Base-by-base conservation (phyloP, 257 asterid genomes). In the Leonotis leonurus region DNA sequence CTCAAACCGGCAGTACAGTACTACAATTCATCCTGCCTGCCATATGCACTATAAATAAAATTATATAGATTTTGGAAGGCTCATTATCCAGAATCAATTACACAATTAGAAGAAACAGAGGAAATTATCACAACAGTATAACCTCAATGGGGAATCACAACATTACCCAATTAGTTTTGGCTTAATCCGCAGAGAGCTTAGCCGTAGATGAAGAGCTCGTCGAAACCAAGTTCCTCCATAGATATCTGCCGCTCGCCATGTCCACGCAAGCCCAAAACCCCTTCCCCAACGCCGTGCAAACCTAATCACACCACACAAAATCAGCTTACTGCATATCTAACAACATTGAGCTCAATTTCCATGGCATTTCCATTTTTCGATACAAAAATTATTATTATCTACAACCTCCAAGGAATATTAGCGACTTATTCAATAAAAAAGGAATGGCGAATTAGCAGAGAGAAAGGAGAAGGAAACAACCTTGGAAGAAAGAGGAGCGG, bases 221-320 rank as follows among this genome's bases (percentile, higher is more conserved):
- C 9, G 85, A 76, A 62, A 76, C 80, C 75, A 90, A 71, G 72
- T 76, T 84, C 86, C 88, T 88, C 96, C 96, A 90, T 40, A 90
- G 79, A 65, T 90, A 90, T 37, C 53, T 84, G 24, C 98, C 98
- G 73, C 89, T 90, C 5, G 98, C 95, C 96, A 88, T 82, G 71
- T 90, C 98, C 60, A 90, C 94, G 59, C 70, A 80, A 2, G 82
- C 80, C 95, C 96, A 90, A 39, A 88, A 88, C 41, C 91, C 91
- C 63, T 70, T 80, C 55, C 78, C 82, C 30, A 81, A 67, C 10
- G 74, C 84, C 43, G 78, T 63, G 62, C 70, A 74, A 30, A 81
- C 81, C 98, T 90, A 61, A 64, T 12, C 6, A 29, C 2, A 67
- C 40, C 61, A 39, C 5, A 51, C 16, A 32, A n/a, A n/a, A 6